phyloP scores from a whole-genome alignment of 2,329 filamentous ascomycete genomes.

The Phialophora verrucosa region DNA sequence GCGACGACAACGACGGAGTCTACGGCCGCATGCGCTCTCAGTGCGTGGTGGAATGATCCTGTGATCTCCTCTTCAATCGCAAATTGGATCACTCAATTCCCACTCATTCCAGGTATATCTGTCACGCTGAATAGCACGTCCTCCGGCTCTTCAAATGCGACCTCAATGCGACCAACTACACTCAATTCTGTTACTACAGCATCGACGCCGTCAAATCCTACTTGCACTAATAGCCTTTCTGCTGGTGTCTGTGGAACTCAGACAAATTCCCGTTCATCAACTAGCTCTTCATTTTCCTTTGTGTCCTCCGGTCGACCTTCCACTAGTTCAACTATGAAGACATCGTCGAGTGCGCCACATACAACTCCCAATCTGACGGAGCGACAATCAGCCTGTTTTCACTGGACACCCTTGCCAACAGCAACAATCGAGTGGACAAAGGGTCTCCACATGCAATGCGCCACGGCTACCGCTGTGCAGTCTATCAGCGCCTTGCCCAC shows the following conservation, averaged over 20 bases:
- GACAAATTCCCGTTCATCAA: neutral
- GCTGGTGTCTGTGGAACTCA: neutral
- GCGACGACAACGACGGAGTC: neutral
- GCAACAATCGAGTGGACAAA: neutral
- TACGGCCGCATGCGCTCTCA: neutral
- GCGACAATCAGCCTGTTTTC: neutral
- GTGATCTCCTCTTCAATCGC: conserved; percentile 15
- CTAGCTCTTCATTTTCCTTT: neutral
- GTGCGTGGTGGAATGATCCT: conserved; percentile 17
- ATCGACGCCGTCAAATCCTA: neutral
- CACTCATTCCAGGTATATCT: conserved; percentile 1
- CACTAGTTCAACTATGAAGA: neutral
- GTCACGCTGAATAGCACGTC: neutral
- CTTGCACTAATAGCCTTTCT: neutral
- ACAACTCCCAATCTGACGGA: neutral
- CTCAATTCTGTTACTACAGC: neutral
- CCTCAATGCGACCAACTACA: neutral
- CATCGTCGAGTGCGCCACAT: neutral
- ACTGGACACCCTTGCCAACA: conserved; percentile 1
- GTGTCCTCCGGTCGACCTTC: neutral
- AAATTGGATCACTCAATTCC: conserved; percentile 15
- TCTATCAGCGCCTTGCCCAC: neutral
- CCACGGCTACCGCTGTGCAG: neutral
- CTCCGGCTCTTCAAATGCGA: neutral
- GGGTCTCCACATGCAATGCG: neutral